Evolutionary conservation across 129 eudicot species (phyloP).

Genomic region (Lactuca saligna): DNA sequence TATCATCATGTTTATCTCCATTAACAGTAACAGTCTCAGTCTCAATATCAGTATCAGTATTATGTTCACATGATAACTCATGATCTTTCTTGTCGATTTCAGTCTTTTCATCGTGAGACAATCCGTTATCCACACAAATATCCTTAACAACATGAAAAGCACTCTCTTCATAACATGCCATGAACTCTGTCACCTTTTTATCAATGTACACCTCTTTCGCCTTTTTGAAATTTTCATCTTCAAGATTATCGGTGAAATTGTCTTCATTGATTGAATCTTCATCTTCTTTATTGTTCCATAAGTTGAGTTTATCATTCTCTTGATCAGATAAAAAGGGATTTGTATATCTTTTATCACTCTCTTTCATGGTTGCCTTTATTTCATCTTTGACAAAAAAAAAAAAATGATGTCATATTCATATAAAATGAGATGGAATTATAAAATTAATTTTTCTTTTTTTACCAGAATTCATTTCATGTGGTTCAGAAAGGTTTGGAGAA

Average conservation of each 20-base stretch:
- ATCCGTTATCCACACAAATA: conserved; percentile 78
- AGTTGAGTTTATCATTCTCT: conserved; percentile 29
- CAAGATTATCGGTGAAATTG: conserved; percentile 23
- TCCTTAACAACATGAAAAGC: conserved; percentile 58
- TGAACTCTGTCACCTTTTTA: conserved; percentile 46
- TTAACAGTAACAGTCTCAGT: conserved; percentile 4
- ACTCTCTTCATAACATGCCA: conserved; percentile 53
- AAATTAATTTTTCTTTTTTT: neutral
- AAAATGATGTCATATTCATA: neutral
- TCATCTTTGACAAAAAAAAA: conserved; percentile 3
- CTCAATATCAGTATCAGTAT: neutral
- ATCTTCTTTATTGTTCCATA: conserved; percentile 21
- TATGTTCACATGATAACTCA: conserved; percentile 14
- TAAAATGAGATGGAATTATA: neutral
- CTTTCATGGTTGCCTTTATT: conserved; percentile 38
- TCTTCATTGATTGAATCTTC: conserved; percentile 28
- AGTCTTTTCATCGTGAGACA: conserved; percentile 38
- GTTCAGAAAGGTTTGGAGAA: conserved; percentile 25
- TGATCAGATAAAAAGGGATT: conserved; percentile 34
- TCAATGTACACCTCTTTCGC: conserved; percentile 43
- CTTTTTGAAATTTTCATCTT: conserved; percentile 30
- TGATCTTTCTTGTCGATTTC: conserved; percentile 33
- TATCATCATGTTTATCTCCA: conserved; percentile 16
- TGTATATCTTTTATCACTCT: conserved; percentile 28
- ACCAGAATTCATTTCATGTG: conserved; percentile 23